A percentile compares a stretch with the other conserved stretches of the same genome.
These are phyloP conservation scores for Colletotrichum tropicale DNA, from an alignment of 2,329 filamentous ascomycete species.

Conservation along the genomic window DNA sequence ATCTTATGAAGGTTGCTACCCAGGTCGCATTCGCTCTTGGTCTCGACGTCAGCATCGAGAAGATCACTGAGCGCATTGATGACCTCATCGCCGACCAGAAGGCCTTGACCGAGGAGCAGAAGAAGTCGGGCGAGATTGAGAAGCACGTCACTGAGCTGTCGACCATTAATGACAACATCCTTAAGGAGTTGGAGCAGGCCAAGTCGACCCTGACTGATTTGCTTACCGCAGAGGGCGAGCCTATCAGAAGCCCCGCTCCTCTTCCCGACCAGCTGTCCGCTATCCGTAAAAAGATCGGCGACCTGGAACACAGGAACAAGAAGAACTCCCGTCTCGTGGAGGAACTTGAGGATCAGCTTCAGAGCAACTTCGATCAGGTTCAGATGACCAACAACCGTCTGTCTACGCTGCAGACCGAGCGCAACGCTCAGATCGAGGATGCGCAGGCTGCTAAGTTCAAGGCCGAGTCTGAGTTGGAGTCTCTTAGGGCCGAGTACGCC, in stretches of 20 bases:
- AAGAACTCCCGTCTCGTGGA: conserved; percentile 93
- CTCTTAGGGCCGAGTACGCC: conserved; percentile 71
- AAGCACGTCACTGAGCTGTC: conserved; percentile 60
- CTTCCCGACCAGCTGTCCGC: conserved; percentile 62
- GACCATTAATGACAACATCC: conserved; percentile 61
- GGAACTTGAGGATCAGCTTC: conserved; percentile 95
- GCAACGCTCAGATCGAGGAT: conserved; percentile 78
- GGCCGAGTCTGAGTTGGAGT: conserved; percentile 73
- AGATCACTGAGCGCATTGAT: conserved; percentile 66
- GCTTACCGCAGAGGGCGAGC: conserved; percentile 53
- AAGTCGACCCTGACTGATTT: conserved; percentile 59
- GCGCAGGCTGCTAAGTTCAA: conserved; percentile 67
- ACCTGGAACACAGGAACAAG: conserved; percentile 73
- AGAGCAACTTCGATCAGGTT: conserved; percentile 92
- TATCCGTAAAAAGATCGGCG: conserved; percentile 69
- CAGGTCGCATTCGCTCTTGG: conserved; percentile 66
- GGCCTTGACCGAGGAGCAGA: conserved; percentile 62
- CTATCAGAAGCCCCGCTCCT: conserved; percentile 47
- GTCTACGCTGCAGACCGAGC: conserved; percentile 79
- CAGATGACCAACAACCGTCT: conserved; percentile 84
- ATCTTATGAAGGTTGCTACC: conserved; percentile 67
- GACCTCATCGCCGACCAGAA: conserved; percentile 63
- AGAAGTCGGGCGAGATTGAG: conserved; percentile 62
- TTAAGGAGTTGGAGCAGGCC: conserved; percentile 66
- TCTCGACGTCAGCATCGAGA: conserved; percentile 69